Percentiles rank a stretch among this genome's conserved stretches.
These are phyloP conservation scores for Coniochaeta sp. DNA, from an alignment of 2,329 filamentous ascomycete species.

Conservation along the genomic window DNA sequence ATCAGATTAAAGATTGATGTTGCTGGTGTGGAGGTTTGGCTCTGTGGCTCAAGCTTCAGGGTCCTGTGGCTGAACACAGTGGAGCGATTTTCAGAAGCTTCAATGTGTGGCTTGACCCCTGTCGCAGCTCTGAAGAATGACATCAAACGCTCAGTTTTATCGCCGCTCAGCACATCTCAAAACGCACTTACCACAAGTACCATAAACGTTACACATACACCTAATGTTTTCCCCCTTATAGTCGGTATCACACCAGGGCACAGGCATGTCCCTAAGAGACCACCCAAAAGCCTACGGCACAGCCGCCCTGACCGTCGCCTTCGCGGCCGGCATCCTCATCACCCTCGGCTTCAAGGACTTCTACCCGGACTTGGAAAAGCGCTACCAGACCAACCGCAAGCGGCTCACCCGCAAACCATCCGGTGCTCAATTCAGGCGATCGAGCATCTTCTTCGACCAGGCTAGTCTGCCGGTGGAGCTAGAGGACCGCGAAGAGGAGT, in stretches of 20 bases:
- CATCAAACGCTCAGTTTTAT: not conserved
- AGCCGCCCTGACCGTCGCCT: conserved; percentile 63
- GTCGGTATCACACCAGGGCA: not conserved
- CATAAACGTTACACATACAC: not conserved
- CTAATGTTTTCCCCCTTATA: not conserved
- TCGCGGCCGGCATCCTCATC: conserved; percentile 68
- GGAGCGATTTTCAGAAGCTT: not conserved
- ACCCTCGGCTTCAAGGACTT: conserved; percentile 75
- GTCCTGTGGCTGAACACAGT: not conserved
- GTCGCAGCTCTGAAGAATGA: not conserved
- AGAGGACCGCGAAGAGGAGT: conserved; percentile 49
- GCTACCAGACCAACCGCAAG: conserved; percentile 44
- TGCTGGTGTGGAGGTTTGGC: not conserved
- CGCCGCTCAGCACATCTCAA: not conserved
- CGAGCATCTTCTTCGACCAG: conserved; percentile 36
- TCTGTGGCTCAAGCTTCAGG: not conserved
- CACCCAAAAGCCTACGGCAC: conserved; percentile 57
- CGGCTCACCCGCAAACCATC: conserved; percentile 16
- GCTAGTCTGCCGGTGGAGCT: conserved; percentile 36
- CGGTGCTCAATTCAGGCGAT: conserved; percentile 23
- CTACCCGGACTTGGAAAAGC: conserved; percentile 65
- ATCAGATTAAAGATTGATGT: too few species aligned
- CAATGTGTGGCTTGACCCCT: not conserved
- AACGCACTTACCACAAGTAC: not conserved
- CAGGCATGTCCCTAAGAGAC: conserved; percentile 50